A percentile compares a stretch with the other conserved stretches of the same genome.
Conservation (phyloP, 139 green algal genomes). For the Ulvella scutata region DNA sequence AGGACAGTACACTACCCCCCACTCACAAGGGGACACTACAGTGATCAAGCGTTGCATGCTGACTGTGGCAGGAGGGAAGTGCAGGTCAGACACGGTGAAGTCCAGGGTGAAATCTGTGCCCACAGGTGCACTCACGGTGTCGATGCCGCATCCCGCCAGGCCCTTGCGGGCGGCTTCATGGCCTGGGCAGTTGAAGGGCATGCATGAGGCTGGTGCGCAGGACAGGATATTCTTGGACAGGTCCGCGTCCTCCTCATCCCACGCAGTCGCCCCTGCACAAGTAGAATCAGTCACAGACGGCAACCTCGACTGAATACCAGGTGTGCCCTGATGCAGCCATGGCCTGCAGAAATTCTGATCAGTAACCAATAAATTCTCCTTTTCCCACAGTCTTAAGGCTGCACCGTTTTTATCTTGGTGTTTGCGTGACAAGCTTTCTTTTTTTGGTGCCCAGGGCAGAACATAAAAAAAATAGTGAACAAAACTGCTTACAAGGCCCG, state of each 20-base stretch:
- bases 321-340: too few relatives aligned
- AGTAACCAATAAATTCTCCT: too few relatives aligned
- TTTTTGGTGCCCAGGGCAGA: too few relatives aligned
- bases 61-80: not conserved
- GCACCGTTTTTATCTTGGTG: too few relatives aligned
- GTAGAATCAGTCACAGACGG: too few relatives aligned
- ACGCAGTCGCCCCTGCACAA: conserved; percentile 11
- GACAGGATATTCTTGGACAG: conserved; percentile 6
- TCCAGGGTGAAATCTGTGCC: not conserved
- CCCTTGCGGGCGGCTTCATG: not conserved
- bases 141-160: not conserved
- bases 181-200: not conserved
- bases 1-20: not conserved
- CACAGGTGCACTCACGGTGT: not conserved
- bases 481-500: too few relatives aligned
- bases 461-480: too few relatives aligned
- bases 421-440: too few relatives aligned
- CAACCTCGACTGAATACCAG: too few relatives aligned
- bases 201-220: not conserved
- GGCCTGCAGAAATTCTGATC: too few relatives aligned
- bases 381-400: too few relatives aligned
- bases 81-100: not conserved
- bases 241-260: conserved; percentile 11
- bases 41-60: not conserved
- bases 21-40: not conserved